Evolutionary conservation across 23 red algal species (phyloP).

Genomic region (Agarophyton chilense): DNA sequence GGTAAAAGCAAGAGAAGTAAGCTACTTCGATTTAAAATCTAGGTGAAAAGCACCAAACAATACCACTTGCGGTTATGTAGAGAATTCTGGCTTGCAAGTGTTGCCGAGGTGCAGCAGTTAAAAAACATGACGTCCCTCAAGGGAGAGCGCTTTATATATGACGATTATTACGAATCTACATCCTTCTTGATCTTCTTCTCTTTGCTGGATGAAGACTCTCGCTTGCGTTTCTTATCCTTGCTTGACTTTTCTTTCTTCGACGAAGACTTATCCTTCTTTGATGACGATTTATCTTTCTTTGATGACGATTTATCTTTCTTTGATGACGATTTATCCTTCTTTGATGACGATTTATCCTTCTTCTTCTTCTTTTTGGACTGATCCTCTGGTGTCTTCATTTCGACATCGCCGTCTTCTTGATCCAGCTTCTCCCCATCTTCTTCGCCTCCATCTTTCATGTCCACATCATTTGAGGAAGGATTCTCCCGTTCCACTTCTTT

Average conservation of each 20-base stretch:
- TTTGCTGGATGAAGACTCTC: conserved; percentile 30
- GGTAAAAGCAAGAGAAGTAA: too few relatives aligned
- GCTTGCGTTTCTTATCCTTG: conserved; percentile 75
- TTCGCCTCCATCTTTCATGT: conserved; percentile 27
- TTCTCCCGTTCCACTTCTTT: conserved; percentile 59
- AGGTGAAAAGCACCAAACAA: too few relatives aligned
- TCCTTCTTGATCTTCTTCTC: conserved; percentile 72
- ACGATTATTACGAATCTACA: not conserved
- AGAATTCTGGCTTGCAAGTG: too few relatives aligned
- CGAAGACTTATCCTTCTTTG: conserved; percentile 67
- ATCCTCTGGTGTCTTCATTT: conserved; percentile 26
- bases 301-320: conserved; percentile 61
- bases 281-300: conserved; percentile 52
- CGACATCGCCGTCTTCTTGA: conserved; percentile 21
- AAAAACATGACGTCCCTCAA: too few relatives aligned
- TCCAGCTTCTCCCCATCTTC: not conserved
- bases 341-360: conserved; percentile 4
- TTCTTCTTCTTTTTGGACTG: conserved; percentile 40
- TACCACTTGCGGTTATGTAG: too few relatives aligned
- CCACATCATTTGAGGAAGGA: conserved; percentile 2
- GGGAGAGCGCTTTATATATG: not conserved
- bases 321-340: conserved; percentile 31
- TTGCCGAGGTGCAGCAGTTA: too few relatives aligned
- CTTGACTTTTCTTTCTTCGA: conserved; percentile 59
- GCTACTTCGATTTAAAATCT: too few relatives aligned